Evolutionary conservation across 208 protist species (phyloP).

Genomic region (Trypanosoma brucei): DNA sequence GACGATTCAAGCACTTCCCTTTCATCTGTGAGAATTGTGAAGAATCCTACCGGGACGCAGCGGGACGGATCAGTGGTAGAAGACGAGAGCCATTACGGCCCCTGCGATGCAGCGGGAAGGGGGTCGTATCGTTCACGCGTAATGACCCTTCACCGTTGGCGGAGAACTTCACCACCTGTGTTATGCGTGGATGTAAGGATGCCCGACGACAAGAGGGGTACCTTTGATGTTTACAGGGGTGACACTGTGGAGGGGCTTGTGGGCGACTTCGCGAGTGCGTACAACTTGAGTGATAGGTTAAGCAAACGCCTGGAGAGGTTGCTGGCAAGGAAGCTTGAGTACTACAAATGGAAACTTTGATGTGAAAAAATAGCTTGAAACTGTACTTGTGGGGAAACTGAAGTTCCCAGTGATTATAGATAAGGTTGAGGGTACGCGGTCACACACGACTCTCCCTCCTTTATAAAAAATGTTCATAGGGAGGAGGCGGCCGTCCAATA

Average conservation of each 20-base stretch:
- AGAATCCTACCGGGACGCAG: no score
- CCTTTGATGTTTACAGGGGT: conserved; percentile 36
- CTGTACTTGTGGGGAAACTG: not conserved
- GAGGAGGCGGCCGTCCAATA: no score
- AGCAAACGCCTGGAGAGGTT: conserved; percentile 15
- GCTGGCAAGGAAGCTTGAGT: conserved; percentile 17
- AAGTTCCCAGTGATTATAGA: no score
- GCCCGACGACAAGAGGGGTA: conserved; percentile 31
- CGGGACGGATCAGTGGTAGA: no score
- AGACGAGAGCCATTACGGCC: no score
- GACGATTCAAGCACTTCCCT: no score
- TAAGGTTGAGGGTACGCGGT: no score
- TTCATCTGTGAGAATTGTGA: no score
- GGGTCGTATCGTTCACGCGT: conserved; percentile 27
- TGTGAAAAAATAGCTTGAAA: not conserved
- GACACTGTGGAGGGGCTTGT: conserved; percentile 34
- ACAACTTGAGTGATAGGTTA: conserved; percentile 26
- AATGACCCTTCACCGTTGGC: conserved; percentile 5
- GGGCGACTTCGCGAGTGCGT: conserved; percentile 25
- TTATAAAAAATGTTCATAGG: no score
- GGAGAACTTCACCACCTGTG: conserved; percentile 22
- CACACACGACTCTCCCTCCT: no score
- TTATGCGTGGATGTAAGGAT: conserved; percentile 54
- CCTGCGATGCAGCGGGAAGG: not conserved
- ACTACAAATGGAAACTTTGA: not conserved